A percentile compares a stretch with the other conserved stretches of the same genome.
These are phyloP conservation scores for Peribolospora kevripleyi DNA, from an alignment of 768 basidiomycete species.

Conservation along the genomic window DNA sequence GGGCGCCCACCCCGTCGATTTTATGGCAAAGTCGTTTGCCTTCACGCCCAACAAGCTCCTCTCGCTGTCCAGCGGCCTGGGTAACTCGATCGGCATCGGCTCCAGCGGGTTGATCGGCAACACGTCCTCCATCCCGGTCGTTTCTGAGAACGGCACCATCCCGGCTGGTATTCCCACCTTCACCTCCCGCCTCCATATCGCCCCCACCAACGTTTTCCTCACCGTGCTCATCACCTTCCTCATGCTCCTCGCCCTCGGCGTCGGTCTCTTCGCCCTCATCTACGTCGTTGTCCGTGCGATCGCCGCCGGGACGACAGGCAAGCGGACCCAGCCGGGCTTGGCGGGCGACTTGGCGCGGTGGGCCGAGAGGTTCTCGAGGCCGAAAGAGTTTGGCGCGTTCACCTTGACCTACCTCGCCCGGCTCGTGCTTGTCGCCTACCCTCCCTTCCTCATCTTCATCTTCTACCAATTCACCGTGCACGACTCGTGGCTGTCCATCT, in stretches of 20 bases:
- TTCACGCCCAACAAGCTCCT: slow-evolving; percentile 5
- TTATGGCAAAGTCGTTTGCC: slow-evolving; percentile 3
- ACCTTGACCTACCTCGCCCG: neutral
- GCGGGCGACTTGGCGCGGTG: slow-evolving; percentile 16
- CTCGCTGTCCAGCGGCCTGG: neutral
- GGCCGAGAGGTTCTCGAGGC: slow-evolving; percentile 26
- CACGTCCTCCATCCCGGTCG: slow-evolving; percentile 1
- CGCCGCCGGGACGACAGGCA: slow-evolving; percentile 14
- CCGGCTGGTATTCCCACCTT: slow-evolving; percentile 63
- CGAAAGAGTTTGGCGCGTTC: neutral
- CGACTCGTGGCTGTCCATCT: slow-evolving; percentile 64
- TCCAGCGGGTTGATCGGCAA: slow-evolving; percentile 14
- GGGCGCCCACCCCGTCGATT: slow-evolving; percentile 6
- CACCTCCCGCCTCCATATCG: slow-evolving; percentile 48
- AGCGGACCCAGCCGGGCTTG: slow-evolving; percentile 14
- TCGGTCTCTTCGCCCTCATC: slow-evolving; percentile 30
- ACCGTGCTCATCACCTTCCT: slow-evolving; percentile 56
- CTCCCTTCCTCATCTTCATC: slow-evolving; percentile 50
- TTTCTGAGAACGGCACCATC: slow-evolving; percentile 20
- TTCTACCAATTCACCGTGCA: slow-evolving; percentile 77
- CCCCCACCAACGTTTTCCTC: slow-evolving; percentile 70
- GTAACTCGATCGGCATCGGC: slow-evolving; percentile 5
- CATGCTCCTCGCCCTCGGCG: slow-evolving; percentile 37
- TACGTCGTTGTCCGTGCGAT: slow-evolving; percentile 25
- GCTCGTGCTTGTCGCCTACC: slow-evolving; percentile 37